phyloP scores from a whole-genome alignment of 2,329 filamentous ascomycete species.

The Dothideomycetes sp. region DNA sequence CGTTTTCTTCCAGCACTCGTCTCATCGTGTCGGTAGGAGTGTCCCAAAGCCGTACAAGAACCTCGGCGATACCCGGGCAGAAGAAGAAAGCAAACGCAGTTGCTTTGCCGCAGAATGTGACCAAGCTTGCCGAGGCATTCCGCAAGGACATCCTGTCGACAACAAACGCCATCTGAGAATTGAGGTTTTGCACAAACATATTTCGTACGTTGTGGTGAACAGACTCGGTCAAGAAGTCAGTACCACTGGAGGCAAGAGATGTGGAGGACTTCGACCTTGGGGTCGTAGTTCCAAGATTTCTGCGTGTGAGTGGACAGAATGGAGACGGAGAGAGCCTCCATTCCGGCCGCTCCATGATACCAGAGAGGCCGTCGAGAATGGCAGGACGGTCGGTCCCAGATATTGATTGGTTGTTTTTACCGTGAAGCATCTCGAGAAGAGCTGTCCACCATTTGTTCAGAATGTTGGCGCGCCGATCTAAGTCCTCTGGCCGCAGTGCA shows the following conservation, averaged over 20 bases:
- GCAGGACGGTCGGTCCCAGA: constrained; percentile 74
- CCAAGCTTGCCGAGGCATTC: constrained; percentile 52
- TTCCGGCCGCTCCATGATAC: constrained; percentile 80
- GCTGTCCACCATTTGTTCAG: constrained; percentile 86
- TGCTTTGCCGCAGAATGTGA: constrained; percentile 81
- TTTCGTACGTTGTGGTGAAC: constrained; percentile 82
- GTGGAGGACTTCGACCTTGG: constrained; percentile 41
- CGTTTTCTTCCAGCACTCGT: constrained; percentile 59
- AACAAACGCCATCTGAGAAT: constrained; percentile 76
- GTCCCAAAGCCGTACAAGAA: constrained; percentile 73
- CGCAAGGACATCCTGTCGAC: constrained; percentile 79
- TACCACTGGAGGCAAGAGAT: constrained; percentile 49
- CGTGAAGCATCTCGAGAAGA: constrained; percentile 70
- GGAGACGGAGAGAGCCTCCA: constrained; percentile 67
- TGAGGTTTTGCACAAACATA: constrained; percentile 72
- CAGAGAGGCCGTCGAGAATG: constrained; percentile 65
- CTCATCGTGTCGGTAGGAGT: constrained; percentile 58
- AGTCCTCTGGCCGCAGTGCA: constrained; percentile 61
- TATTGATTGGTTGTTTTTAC: constrained; percentile 62
- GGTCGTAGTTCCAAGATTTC: constrained; percentile 33
- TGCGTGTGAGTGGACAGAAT: constrained; percentile 52
- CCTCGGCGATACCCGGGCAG: constrained; percentile 73
- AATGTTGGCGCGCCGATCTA: constrained; percentile 69
- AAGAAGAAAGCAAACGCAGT: constrained; percentile 93
- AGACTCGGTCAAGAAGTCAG: constrained; percentile 61